These are phyloP conservation scores for Plectranthus barbatus DNA, from an alignment of 257 asterid species.

Conservation along the genomic window DNA sequence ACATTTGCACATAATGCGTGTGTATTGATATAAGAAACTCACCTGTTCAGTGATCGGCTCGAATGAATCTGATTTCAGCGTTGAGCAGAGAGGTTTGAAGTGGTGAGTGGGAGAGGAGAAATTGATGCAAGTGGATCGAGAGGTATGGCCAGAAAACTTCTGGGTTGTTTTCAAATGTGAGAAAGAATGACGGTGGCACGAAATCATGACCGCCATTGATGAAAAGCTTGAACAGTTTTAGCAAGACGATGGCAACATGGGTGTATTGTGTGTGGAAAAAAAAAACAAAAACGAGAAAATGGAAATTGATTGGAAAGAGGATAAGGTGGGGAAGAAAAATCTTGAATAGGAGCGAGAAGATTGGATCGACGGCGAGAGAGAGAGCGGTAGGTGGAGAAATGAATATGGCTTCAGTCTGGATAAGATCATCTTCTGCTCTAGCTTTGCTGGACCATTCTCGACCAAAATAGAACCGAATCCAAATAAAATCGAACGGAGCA, in stretches of 20 bases:
- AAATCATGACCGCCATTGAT: slow-evolving; percentile 61
- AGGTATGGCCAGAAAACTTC: slow-evolving; percentile 16
- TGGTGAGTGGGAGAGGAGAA: slow-evolving; percentile 14
- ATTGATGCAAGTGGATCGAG: slow-evolving; percentile 19
- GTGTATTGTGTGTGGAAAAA: neutral
- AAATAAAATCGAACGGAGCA: too few relatives aligned
- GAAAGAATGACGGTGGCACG: slow-evolving; percentile 47
- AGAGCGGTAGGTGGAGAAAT: too few relatives aligned
- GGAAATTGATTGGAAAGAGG: too few relatives aligned
- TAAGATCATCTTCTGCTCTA: too few relatives aligned
- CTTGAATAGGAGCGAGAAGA: too few relatives aligned
- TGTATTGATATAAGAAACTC: slow-evolving; percentile 3
- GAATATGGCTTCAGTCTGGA: too few relatives aligned
- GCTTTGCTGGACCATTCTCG: too few relatives aligned
- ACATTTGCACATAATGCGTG: neutral
- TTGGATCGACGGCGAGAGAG: too few relatives aligned
- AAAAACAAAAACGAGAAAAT: too few relatives aligned
- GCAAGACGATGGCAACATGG: slow-evolving; percentile 28
- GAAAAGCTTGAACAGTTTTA: slow-evolving; percentile 11
- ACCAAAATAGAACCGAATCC: too few relatives aligned
- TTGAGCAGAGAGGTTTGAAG: slow-evolving; percentile 35
- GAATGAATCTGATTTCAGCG: slow-evolving; percentile 22
- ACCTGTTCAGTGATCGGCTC: slow-evolving; percentile 40
- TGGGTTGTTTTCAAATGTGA: slow-evolving; percentile 23
- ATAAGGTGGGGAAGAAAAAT: too few relatives aligned